These are phyloP conservation scores for Fraxinus floribunda DNA, from an alignment of 305 asterid genomes.

Conservation along the genomic window DNA sequence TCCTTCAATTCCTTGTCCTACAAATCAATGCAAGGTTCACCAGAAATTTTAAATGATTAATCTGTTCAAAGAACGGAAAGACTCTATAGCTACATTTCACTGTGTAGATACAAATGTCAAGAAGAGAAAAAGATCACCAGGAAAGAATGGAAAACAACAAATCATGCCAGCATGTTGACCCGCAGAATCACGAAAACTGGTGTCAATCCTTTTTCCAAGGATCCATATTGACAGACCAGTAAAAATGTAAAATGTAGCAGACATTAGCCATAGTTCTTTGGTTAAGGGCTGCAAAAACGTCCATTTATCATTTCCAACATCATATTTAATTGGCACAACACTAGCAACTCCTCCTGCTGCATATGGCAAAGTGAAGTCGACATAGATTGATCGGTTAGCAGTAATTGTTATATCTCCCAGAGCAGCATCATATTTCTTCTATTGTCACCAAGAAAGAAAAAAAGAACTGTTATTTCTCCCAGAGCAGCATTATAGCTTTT, in stretches of 20 bases:
- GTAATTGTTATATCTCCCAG: constrained; percentile 45
- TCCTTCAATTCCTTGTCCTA: constrained; percentile 40
- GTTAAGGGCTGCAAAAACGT: constrained; percentile 37
- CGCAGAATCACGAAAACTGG: constrained; percentile 8
- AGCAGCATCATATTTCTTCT: constrained; percentile 36
- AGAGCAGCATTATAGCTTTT: no score
- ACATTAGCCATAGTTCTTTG: constrained; percentile 32
- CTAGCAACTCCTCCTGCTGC: constrained; percentile 39
- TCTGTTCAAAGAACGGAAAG: neutral
- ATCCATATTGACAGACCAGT: constrained; percentile 23
- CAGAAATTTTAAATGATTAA: neutral
- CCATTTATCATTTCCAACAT: constrained; percentile 14
- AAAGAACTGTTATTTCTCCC: no score
- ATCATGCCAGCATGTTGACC: constrained; percentile 35
- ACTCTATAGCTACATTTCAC: neutral
- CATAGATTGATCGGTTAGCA: constrained; percentile 32
- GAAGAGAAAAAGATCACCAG: neutral
- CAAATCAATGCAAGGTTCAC: constrained; percentile 1
- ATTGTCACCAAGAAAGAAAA: neutral
- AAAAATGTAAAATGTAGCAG: neutral
- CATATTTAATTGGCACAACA: constrained; percentile 32
- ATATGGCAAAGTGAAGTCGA: constrained; percentile 17
- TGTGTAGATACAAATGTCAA: constrained; percentile 25
- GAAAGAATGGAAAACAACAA: constrained; percentile 4
- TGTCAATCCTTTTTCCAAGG: constrained; percentile 21